A percentile compares a stretch with the other conserved stretches of the same genome.
These are phyloP conservation scores for Scedosporium dehoogii DNA, from an alignment of 2,329 filamentous ascomycete species.

Conservation along the genomic window DNA sequence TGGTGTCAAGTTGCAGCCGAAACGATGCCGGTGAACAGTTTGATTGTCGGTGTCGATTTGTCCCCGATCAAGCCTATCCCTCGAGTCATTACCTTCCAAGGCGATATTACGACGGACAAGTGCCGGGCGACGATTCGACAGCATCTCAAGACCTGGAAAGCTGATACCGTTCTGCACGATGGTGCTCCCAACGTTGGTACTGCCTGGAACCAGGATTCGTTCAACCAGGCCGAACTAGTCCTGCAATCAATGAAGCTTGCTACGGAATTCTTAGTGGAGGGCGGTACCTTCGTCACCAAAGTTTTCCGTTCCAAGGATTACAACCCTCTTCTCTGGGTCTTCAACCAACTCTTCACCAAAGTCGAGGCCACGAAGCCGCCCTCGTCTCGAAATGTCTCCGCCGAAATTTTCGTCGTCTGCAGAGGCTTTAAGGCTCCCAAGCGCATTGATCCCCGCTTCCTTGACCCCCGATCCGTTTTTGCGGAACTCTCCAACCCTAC, in stretches of 20 bases:
- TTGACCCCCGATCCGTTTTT: slow-evolving; percentile 84
- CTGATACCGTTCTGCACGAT: slow-evolving; percentile 90
- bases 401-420: slow-evolving; percentile 98
- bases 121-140: slow-evolving; percentile 81
- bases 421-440: slow-evolving; percentile 93
- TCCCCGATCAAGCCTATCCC: slow-evolving; percentile 94
- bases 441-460: slow-evolving; percentile 80
- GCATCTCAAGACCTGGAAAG: slow-evolving; percentile 93
- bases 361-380: slow-evolving; percentile 97
- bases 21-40: slow-evolving; percentile 79
- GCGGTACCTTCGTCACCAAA: slow-evolving; percentile 93
- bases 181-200: slow-evolving; percentile 97
- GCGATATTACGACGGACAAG: slow-evolving; percentile 96
- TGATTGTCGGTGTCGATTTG: slow-evolving; percentile 92
- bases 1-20: slow-evolving; percentile 97
- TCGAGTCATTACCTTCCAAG: slow-evolving; percentile 88
- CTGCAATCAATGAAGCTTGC: slow-evolving; percentile 87
- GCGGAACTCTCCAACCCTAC: slow-evolving; percentile 78
- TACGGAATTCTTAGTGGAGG: slow-evolving; percentile 81
- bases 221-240: slow-evolving; percentile 89
- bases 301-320: slow-evolving; percentile 97
- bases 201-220: slow-evolving; percentile 96
- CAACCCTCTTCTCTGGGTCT: slow-evolving; percentile 90
- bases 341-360: slow-evolving; percentile 91
- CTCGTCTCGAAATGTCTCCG: slow-evolving; percentile 89